These are phyloP conservation scores for Speleostelium caveatum DNA, from an alignment of 78 protist genomes.

Conservation along the genomic window DNA sequence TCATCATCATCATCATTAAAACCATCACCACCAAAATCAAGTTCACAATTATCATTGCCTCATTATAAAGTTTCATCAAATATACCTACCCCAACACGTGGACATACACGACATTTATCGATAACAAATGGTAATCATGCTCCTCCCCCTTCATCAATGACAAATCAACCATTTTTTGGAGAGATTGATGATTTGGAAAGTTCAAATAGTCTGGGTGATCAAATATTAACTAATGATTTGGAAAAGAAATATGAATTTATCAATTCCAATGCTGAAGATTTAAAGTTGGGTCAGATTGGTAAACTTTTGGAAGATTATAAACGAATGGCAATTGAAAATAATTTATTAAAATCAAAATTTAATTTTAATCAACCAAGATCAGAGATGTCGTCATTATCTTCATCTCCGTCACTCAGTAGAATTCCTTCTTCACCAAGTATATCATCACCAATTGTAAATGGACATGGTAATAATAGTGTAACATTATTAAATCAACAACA, in stretches of 20 bases:
- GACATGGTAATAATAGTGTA: no score
- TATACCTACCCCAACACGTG: background rate
- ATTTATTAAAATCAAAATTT: slow-evolving; percentile 50
- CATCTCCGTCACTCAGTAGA: slow-evolving; percentile 65
- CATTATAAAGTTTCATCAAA: background rate
- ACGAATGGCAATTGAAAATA: slow-evolving; percentile 54
- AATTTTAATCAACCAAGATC: slow-evolving; percentile 14
- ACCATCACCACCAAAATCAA: slow-evolving; percentile 8
- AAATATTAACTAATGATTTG: background rate
- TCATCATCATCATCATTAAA: slow-evolving; percentile 10
- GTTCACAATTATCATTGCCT: background rate
- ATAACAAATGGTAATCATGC: background rate
- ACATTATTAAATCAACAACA: background rate
- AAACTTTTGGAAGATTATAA: slow-evolving; percentile 66
- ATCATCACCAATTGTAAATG: no score
- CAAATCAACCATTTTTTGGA: background rate
- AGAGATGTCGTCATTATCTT: slow-evolving; percentile 54
- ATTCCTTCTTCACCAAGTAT: slow-evolving; percentile 12
- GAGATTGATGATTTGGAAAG: background rate
- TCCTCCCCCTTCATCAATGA: background rate
- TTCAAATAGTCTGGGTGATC: background rate
- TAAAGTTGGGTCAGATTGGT: slow-evolving; percentile 63
- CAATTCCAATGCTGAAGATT: slow-evolving; percentile 50
- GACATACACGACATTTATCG: slow-evolving; percentile 58
- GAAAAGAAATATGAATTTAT: slow-evolving; percentile 60